Percentiles rank a stretch among this genome's conserved stretches.
Conservation (phyloP, 306 rosid genomes). For the Vigna unguiculata region DNA sequence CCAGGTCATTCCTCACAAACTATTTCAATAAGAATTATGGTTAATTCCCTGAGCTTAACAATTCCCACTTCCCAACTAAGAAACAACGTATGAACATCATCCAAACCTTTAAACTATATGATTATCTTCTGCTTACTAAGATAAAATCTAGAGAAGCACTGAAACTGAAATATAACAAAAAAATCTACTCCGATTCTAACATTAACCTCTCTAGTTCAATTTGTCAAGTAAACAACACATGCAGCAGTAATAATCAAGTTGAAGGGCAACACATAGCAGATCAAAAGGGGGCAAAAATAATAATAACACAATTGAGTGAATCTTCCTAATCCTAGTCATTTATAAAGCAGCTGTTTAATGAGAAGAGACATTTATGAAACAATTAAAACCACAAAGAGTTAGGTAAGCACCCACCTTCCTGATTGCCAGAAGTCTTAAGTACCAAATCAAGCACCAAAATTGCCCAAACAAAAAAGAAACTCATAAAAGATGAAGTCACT, state of each 20-base stretch:
- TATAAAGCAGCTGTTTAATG: slow-evolving; percentile 20
- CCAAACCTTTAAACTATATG: slow-evolving; percentile 27
- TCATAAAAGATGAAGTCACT: slow-evolving; percentile 46
- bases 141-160: slow-evolving; percentile 7
- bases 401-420: slow-evolving; percentile 71
- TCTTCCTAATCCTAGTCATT: slow-evolving; percentile 21
- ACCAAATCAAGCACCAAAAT: slow-evolving; percentile 64
- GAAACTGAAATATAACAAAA: slow-evolving; percentile 14
- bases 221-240: slow-evolving; percentile 28
- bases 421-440: slow-evolving; percentile 58
- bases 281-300: slow-evolving; percentile 37
- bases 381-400: slow-evolving; percentile 20
- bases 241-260: slow-evolving; percentile 27
- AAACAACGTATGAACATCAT: slow-evolving; percentile 1
- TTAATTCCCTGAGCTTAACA: slow-evolving; percentile 8
- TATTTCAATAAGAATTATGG: background rate
- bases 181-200: slow-evolving; percentile 39
- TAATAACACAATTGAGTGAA: slow-evolving; percentile 23
- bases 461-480: slow-evolving; percentile 56
- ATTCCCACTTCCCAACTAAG: slow-evolving; percentile 12
- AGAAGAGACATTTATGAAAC: slow-evolving; percentile 34
- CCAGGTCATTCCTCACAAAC: slow-evolving; percentile 2
- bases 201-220: slow-evolving; percentile 39
- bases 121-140: slow-evolving; percentile 28
- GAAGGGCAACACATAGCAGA: slow-evolving; percentile 42